Conservation (phyloP, 345 rosid species). For the Murraya paniculata region DNA sequence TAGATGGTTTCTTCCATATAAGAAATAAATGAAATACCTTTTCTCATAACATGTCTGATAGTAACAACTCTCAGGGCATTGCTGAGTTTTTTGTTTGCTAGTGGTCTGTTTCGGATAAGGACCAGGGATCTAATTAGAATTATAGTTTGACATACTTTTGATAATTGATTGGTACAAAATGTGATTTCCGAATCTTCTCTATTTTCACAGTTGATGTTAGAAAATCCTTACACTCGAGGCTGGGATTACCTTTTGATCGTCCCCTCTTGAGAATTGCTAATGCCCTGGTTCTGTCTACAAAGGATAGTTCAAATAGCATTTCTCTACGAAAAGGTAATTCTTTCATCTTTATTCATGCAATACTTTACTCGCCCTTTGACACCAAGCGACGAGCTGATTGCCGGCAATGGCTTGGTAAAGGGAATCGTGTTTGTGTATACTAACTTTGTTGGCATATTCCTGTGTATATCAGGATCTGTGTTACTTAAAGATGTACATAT, state of each 20-base stretch:
- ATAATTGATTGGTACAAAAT: neutral
- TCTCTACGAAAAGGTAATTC: constrained; percentile 52
- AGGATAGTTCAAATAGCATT: constrained; percentile 39
- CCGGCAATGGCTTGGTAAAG: no score
- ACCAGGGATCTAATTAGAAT: neutral
- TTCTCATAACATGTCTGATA: neutral
- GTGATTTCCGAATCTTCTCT: constrained; percentile 1
- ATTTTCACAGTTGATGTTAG: constrained; percentile 66
- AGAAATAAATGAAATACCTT: neutral
- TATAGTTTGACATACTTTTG: constrained; percentile 4
- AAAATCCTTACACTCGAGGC: constrained; percentile 67
- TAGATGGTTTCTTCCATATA: neutral
- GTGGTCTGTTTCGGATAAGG: constrained; percentile 7
- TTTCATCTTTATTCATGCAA: neutral
- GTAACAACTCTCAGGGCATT: neutral
- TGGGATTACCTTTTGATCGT: constrained; percentile 81
- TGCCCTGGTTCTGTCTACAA: constrained; percentile 53
- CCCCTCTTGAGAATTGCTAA: constrained; percentile 86
- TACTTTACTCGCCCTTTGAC: no score
- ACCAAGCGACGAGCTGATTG: no score
- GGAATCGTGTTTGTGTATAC: neutral
- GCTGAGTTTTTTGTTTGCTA: neutral
- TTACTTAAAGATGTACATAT: constrained; percentile 81
- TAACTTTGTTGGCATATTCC: constrained; percentile 16
- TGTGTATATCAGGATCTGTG: constrained; percentile 43